Evolutionary conservation across 257 asterid genomes (phyloP).

Genomic region (Henckelia pumila): DNA sequence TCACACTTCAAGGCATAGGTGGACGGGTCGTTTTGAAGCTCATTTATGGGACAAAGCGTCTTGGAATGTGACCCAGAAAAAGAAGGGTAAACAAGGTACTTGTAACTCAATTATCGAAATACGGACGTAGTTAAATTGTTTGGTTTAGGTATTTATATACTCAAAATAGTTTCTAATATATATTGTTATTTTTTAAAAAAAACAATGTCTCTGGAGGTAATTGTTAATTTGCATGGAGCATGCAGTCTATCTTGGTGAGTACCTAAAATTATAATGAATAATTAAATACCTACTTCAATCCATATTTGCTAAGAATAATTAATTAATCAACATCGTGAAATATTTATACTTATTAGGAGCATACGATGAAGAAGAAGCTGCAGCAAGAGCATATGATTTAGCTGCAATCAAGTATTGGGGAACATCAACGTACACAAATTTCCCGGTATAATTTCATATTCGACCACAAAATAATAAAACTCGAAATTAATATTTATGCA

Average conservation of each 20-base stretch:
- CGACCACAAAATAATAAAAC: too few species aligned
- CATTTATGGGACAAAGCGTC: conserved; percentile 88
- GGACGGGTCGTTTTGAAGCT: conserved; percentile 87
- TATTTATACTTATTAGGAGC: conserved; percentile 42
- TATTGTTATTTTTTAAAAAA: too few species aligned
- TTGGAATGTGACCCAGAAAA: conserved; percentile 80
- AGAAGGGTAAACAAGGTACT: conserved; percentile 83
- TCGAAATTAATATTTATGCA: too few species aligned
- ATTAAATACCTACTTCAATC: not conserved
- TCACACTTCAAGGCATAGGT: conserved; percentile 71
- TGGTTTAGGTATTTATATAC: too few species aligned
- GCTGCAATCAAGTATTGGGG: conserved; percentile 92
- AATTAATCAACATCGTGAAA: not conserved
- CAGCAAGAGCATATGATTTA: conserved; percentile 88
- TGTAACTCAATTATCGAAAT: too few species aligned
- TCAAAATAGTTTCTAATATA: too few species aligned
- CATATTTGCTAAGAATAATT: not conserved
- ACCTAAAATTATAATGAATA: not conserved
- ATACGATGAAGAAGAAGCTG: conserved; percentile 82
- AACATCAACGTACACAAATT: conserved; percentile 63
- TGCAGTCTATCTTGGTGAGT: conserved; percentile 78
- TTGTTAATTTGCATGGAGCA: conserved; percentile 28
- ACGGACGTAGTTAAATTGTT: too few species aligned
- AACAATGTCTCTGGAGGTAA: too few species aligned
- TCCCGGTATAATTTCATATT: conserved; percentile 74